Conservation (phyloP, 2,329 filamentous ascomycete species). For the Fusarium keratoplasticum region DNA sequence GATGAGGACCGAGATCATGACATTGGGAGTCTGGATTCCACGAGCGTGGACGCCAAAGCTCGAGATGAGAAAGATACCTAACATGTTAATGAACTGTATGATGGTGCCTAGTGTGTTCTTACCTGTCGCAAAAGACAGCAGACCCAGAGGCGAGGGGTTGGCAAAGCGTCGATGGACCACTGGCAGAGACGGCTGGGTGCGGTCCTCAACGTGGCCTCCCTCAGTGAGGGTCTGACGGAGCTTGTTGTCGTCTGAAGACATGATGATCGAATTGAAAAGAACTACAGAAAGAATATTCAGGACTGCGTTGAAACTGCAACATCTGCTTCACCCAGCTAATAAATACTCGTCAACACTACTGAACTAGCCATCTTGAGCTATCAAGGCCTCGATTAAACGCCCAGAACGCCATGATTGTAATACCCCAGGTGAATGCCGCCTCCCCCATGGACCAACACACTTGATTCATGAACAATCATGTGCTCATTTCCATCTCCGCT, state of each 20-base stretch:
- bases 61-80: constrained; percentile 29
- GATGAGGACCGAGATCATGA: constrained; percentile 29
- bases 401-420: neutral
- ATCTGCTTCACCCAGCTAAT: neutral
- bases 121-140: constrained; percentile 27
- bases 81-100: too few relatives aligned
- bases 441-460: neutral
- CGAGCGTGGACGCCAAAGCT: constrained; percentile 27
- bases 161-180: constrained; percentile 16
- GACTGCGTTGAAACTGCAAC: neutral
- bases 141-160: constrained; percentile 22
- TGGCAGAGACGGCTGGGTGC: constrained; percentile 8
- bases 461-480: neutral
- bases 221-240: neutral
- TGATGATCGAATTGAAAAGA: neutral
- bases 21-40: constrained; percentile 26
- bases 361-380: neutral
- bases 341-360: neutral
- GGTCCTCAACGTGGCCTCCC: constrained; percentile 20
- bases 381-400: neutral
- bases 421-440: neutral
- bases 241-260: constrained; percentile 18
- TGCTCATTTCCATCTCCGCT: neutral
- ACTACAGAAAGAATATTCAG: neutral
- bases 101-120: neutral